A percentile compares a stretch with the other conserved stretches of the same genome.
Conservation (phyloP, 139 green algal genomes). For the Closterium sp. region DNA sequence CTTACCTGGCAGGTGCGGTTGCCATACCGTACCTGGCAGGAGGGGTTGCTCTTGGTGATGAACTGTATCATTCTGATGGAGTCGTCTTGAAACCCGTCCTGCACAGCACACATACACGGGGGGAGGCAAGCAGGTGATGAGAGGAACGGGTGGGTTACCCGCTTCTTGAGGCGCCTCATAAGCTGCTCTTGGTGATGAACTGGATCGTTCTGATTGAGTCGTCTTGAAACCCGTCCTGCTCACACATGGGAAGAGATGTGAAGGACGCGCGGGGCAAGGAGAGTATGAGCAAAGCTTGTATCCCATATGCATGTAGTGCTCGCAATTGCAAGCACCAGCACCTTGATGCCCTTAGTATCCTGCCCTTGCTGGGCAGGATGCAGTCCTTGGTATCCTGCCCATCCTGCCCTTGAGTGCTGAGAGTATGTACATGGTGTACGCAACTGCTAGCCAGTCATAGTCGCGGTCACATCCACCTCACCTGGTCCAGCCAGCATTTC, state of each 20-base stretch:
- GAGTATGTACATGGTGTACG: constrained; percentile 7
- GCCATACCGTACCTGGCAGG: constrained; percentile 39
- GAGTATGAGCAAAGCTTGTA: neutral
- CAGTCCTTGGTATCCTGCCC: constrained; percentile 67
- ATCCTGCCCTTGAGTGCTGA: constrained; percentile 60
- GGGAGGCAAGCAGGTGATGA: neutral
- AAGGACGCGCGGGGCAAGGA: neutral
- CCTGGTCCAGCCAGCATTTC: constrained; percentile 92
- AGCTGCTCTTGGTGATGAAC: constrained; percentile 17
- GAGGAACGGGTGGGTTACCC: too few species aligned
- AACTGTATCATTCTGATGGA: constrained; percentile 65
- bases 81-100: constrained; percentile 88
- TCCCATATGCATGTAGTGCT: too few species aligned
- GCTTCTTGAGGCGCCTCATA: too few species aligned
- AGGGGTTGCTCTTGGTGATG: constrained; percentile 42
- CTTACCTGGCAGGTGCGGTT: constrained; percentile 51
- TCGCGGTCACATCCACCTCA: too few species aligned
- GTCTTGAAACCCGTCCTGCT: too few species aligned
- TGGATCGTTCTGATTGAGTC: too few species aligned
- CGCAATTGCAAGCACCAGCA: constrained; percentile 98
- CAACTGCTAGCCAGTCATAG: too few species aligned
- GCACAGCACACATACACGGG: neutral
- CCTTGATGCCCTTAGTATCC: constrained; percentile 72
- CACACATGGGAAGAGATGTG: too few species aligned
- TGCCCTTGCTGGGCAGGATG: constrained; percentile 63